A percentile compares a stretch with the other conserved stretches of the same genome.
Evolutionary conservation across 1,139 yeast genomes (phyloP).

Genomic region (Starmera stellimalicola): DNA sequence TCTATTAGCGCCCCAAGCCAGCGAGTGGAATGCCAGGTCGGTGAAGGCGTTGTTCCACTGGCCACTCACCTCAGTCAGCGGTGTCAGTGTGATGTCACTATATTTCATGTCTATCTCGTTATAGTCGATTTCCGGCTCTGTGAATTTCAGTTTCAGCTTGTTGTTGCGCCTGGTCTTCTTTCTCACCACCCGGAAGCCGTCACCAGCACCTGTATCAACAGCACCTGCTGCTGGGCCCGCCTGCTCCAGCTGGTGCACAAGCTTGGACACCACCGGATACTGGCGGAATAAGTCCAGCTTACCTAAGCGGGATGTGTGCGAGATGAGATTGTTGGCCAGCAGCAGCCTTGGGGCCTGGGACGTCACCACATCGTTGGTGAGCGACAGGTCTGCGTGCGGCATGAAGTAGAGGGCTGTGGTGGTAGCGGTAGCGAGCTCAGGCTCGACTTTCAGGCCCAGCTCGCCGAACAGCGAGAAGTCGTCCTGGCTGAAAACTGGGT

Average conservation of each 20-base stretch:
- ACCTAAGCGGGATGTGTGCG: slow-evolving; percentile 45
- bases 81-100: too few relatives aligned
- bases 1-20: too few relatives aligned
- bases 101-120: slow-evolving; percentile 23
- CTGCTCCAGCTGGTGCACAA: slow-evolving; percentile 23
- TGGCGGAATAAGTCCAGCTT: slow-evolving; percentile 29
- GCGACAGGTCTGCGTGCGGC: slow-evolving; percentile 65
- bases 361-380: slow-evolving; percentile 38
- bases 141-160: slow-evolving; percentile 22
- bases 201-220: slow-evolving; percentile 6
- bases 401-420: slow-evolving; percentile 37
- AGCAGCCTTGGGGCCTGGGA: slow-evolving; percentile 27
- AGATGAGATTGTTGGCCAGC: slow-evolving; percentile 39
- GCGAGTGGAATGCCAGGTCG: slow-evolving; percentile 37
- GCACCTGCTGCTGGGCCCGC: neutral
- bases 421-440: slow-evolving; percentile 4
- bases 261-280: slow-evolving; percentile 33
- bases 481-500: slow-evolving; percentile 45
- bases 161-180: slow-evolving; percentile 19
- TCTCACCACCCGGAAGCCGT: slow-evolving; percentile 21
- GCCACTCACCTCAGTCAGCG: too few relatives aligned
- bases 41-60: slow-evolving; percentile 47
- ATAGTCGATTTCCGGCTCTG: slow-evolving; percentile 30
- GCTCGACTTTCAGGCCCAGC: slow-evolving; percentile 17
- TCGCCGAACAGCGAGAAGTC: slow-evolving; percentile 31